These are phyloP conservation scores for Trifolium fragiferum DNA, from an alignment of 306 rosid species.

Conservation along the genomic window DNA sequence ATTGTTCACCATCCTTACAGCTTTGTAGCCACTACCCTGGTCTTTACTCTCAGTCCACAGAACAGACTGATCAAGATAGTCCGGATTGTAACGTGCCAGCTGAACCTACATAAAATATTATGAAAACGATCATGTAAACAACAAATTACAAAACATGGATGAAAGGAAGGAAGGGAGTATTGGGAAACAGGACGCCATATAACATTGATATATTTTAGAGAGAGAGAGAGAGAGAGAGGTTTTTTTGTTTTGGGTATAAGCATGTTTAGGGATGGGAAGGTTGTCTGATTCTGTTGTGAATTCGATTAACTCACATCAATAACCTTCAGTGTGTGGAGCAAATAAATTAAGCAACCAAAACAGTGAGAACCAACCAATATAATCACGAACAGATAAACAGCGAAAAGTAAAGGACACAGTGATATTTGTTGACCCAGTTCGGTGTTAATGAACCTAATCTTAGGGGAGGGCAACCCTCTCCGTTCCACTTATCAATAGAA, in stretches of 20 bases:
- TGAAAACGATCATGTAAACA: constrained; percentile 6
- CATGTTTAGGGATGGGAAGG: background rate
- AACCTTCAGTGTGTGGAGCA: too few relatives aligned
- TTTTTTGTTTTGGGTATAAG: background rate
- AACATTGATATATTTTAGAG: background rate
- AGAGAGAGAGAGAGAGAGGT: constrained; percentile 2
- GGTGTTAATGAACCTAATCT: too few relatives aligned
- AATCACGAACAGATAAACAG: too few relatives aligned
- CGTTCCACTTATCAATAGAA: too few relatives aligned
- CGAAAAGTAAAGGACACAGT: too few relatives aligned
- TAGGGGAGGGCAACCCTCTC: too few relatives aligned
- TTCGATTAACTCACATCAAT: too few relatives aligned
- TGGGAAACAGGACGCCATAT: background rate
- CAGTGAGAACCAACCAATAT: too few relatives aligned
- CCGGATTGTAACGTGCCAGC: constrained; percentile 57
- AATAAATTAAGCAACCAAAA: too few relatives aligned
- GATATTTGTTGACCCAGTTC: too few relatives aligned
- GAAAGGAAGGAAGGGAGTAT: background rate
- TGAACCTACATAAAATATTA: constrained; percentile 62
- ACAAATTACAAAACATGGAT: background rate
- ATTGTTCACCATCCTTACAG: constrained; percentile 87
- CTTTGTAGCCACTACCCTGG: constrained; percentile 63
- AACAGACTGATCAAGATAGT: constrained; percentile 72
- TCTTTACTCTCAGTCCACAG: constrained; percentile 84
- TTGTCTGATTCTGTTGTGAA: too few relatives aligned